Evolutionary conservation across 345 rosid species (phyloP), one percentile per base, ranked within the genome.

Genomic region (Linum lewisii): DNA sequence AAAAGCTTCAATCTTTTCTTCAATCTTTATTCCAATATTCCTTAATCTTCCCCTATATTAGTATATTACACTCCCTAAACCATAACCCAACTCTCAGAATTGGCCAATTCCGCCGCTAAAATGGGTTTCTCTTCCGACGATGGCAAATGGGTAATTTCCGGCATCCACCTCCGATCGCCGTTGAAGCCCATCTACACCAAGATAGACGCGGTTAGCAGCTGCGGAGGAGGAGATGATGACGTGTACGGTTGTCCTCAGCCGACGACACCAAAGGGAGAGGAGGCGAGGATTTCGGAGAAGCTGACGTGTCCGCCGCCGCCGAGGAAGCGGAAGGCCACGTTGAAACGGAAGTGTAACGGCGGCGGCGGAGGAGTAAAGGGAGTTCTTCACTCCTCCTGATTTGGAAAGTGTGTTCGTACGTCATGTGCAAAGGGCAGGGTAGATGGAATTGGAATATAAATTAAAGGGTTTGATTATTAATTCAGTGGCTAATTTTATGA

Each of bases 71-170:
- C 53, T n/a, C 29, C 7, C 18, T 21, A 16, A 9, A 34, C 6
- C 38, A 64, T 54, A 42, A 54, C 66, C 62, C 49, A 51, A 7
- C 22, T 20, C 26, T 6, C 25, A 11, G 15, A 66, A 29, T 29
- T 29, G 34, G 34, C 4, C 34, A 57, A 1, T 42, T n/a, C n/a
- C n/a, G n/a, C n/a, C n/a, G 13, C 15, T 16, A 3, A 18, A 59
- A 84, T 86, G 90, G 87, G 87, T 51, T 57, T 74, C 63, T 65
- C 86, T 47, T 76, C 77, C 16, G 85, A 81, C 8, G 70, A 69
- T 23, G 77, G 72, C 29, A 73, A 63, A 71, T 74, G 87, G 86
- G 71, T 79, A 29, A 70, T 82, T 55, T 77, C 85, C 5, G 94
- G 86, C 54, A 72, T 78, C 66, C 72, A 81, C 2, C 68, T 81